Percentiles rank a stretch among this genome's conserved stretches.
Conservation (phyloP, 139 green algal species). For the Chloropicon primus region DNA sequence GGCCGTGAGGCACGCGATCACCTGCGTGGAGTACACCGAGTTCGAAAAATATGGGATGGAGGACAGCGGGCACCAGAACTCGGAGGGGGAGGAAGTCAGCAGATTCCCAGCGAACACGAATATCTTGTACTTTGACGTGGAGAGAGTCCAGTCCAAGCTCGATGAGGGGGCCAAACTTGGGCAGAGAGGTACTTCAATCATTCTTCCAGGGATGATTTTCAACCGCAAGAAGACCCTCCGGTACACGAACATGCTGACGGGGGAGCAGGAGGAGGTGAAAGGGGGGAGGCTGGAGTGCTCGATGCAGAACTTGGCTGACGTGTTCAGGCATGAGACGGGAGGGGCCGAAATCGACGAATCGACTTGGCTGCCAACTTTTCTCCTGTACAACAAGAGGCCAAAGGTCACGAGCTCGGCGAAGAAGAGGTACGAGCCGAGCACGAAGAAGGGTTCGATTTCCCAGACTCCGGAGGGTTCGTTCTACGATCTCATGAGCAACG, state of each 20-base stretch:
- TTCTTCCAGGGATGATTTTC: slow-evolving; percentile 91
- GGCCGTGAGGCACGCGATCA: slow-evolving; percentile 54
- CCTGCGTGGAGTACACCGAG: slow-evolving; percentile 98
- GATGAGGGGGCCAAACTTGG: slow-evolving; percentile 23
- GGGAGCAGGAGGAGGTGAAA: slow-evolving; percentile 19
- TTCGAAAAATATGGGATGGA: slow-evolving; percentile 76
- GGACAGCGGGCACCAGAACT: slow-evolving; percentile 33
- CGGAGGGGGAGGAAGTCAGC: slow-evolving; percentile 1
- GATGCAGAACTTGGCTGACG: slow-evolving; percentile 68
- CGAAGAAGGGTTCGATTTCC: slow-evolving; percentile 36
- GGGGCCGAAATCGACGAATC: slow-evolving; percentile 4
- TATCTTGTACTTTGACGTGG: slow-evolving; percentile 80
- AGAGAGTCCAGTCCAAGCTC: slow-evolving; percentile 27
- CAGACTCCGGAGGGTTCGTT: slow-evolving; percentile 97
- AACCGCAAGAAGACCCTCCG: slow-evolving; percentile 83
- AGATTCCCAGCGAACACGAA: slow-evolving; percentile 96
- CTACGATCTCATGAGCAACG: slow-evolving; percentile 84
- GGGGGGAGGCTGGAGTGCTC: slow-evolving; percentile 92
- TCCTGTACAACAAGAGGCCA: slow-evolving; percentile 75
- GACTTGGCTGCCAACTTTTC: slow-evolving; percentile 70
- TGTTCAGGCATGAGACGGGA: slow-evolving; percentile 5
- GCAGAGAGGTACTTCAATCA: slow-evolving; percentile 5
- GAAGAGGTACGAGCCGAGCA: slow-evolving; percentile 46
- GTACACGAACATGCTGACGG: slow-evolving; percentile 27
- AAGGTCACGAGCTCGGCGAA: slow-evolving; percentile 80